Conservation (phyloP, 345 rosid species). For the Salix koriyanagi region DNA sequence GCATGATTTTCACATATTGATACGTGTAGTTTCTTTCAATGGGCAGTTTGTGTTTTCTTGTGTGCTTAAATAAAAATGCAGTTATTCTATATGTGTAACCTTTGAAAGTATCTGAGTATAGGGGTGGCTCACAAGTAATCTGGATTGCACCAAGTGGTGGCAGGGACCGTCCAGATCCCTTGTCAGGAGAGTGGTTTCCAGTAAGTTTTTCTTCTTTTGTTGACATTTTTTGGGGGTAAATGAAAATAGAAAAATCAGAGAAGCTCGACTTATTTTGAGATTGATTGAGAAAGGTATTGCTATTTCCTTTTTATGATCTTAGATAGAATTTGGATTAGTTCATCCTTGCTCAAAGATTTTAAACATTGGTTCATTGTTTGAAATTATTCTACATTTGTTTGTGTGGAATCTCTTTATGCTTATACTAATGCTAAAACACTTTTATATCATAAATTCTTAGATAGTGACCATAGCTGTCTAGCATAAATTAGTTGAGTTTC, state of each 20-base stretch:
- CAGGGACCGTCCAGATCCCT: constrained; percentile 89
- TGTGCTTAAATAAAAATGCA: neutral
- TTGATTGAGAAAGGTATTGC: neutral
- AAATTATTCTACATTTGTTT: neutral
- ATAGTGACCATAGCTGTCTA: neutral
- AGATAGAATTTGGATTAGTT: neutral
- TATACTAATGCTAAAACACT: too few species aligned
- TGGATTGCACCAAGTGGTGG: constrained; percentile 99
- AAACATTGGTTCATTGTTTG: neutral
- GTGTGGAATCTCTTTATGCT: neutral
- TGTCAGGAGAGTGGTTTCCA: constrained; percentile 75
- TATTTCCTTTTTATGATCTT: neutral
- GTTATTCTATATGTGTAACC: neutral
- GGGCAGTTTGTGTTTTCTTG: neutral
- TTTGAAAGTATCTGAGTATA: constrained; percentile 26
- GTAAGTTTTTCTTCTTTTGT: constrained; percentile 39
- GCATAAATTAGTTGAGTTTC: neutral
- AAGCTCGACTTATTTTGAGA: too few species aligned
- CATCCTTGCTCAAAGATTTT: neutral
- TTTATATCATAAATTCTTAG: neutral
- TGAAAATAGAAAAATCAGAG: too few species aligned
- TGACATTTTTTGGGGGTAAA: neutral
- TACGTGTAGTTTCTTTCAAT: neutral
- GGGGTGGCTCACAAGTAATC: constrained; percentile 77
- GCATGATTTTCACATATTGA: neutral